Base-by-base conservation (phyloP, 2,329 filamentous ascomycete genomes). In the Boeremia exigua region DNA sequence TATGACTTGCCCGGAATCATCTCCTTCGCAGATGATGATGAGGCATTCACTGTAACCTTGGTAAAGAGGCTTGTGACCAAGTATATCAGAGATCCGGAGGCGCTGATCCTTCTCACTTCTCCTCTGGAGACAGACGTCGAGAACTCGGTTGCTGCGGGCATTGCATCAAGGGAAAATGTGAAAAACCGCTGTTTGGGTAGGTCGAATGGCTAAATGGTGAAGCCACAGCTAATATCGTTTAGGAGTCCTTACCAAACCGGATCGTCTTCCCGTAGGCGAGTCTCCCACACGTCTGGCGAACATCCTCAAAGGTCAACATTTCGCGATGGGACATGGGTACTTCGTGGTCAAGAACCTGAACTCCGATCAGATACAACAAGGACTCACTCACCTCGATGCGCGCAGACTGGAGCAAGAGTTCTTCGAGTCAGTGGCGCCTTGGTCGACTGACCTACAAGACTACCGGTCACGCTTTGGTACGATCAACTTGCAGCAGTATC, bases 1-100 rank as follows among this genome's bases (percentile, higher is more conserved):
- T 94, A 91, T 58, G 92, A 96, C 58, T 81, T 96, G 0, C 92
- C 92, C 0, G 92, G 92, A 0, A 86, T 96, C 0, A 94, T 96
- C 58, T 86, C 87, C 17, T 88, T 88, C 7, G 83, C 88, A 0
- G 84, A 86, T 7, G 58, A 38, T 0, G 58, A 56, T 0, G 54
- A 58, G 0, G 39, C 58, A 1, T 65, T 90, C 53, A 78, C 94
- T 0, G 88, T 93, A 11, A 79, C 82, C 0, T 85, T 95, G 0
- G 89, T 96, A 0, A 81, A 86, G 46, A 89, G 89, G 15, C 71
- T 96, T 0, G 87, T 91, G 0, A 81, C 80, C 2, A 80, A 86
- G 0, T 96, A 96, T 61, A 87, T 96, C 4, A 75, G 80, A 0
- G 84, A 91, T 2, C 75, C 83, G 0, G 87, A 88, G 1, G 88